Conservation (phyloP, 768 basidiomycete genomes). For the Mycena latifolia region DNA sequence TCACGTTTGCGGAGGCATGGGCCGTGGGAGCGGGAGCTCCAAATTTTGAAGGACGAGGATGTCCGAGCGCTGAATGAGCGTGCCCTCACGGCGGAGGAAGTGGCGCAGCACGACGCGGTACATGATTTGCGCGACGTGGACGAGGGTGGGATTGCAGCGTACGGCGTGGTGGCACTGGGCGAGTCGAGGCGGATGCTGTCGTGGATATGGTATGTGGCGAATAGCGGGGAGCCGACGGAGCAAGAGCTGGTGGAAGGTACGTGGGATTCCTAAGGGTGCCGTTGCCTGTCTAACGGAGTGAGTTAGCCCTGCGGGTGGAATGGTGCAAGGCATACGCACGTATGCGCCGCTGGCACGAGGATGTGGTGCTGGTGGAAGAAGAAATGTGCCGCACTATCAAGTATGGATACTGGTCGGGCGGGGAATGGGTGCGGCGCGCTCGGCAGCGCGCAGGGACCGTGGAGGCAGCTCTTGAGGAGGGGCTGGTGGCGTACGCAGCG, state of each 20-base stretch:
- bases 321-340: conserved; percentile 22
- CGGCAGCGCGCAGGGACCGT: not conserved
- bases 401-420: not conserved
- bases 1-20: not conserved
- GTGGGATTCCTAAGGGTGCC: no score
- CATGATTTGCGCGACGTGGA: not conserved
- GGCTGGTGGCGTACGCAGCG: not conserved
- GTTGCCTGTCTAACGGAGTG: not conserved
- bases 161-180: not conserved
- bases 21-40: not conserved
- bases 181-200: not conserved
- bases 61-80: not conserved
- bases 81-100: not conserved
- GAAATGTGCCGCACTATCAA: conserved; percentile 22
- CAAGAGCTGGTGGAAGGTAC: not conserved
- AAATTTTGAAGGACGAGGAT: not conserved
- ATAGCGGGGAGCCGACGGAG: not conserved
- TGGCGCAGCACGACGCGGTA: not conserved
- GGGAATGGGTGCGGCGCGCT: not conserved
- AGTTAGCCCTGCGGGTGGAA: conserved; percentile 8
- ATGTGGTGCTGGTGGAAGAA: conserved; percentile 13
- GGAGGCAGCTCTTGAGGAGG: not conserved
- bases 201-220: not conserved
- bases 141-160: not conserved
- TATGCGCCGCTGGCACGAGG: conserved; percentile 23